These are phyloP conservation scores for Microcyclospora pomicola DNA, from an alignment of 2,329 filamentous ascomycete species.

Conservation along the genomic window DNA sequence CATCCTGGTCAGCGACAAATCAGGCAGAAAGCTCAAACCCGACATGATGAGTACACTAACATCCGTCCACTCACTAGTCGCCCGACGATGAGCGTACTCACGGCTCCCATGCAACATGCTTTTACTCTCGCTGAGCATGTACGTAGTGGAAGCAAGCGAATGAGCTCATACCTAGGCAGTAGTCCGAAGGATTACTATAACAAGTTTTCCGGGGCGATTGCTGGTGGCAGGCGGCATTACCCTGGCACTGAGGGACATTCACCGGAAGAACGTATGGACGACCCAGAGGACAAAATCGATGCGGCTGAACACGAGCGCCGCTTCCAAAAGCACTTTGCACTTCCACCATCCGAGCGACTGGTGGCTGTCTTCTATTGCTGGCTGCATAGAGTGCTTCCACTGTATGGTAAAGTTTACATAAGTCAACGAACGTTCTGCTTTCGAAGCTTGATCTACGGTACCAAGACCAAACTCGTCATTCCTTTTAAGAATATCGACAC, in stretches of 20 bases:
- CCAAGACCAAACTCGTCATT: constrained; percentile 79
- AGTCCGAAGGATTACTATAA: constrained; percentile 95
- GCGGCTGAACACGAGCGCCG: constrained; percentile 45
- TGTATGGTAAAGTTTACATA: constrained; percentile 95
- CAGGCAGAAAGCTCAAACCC: too few species aligned
- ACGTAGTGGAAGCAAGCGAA: constrained; percentile 61
- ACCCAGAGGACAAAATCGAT: constrained; percentile 43
- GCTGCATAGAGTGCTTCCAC: constrained; percentile 73
- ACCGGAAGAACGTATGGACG: constrained; percentile 49
- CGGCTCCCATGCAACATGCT: constrained; percentile 53
- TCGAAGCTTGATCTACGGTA: constrained; percentile 76
- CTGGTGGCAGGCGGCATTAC: constrained; percentile 81
- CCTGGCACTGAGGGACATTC: constrained; percentile 52
- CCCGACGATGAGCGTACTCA: constrained; percentile 4
- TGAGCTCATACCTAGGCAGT: constrained; percentile 53
- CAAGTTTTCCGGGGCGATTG: constrained; percentile 95
- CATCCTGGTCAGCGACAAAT: too few species aligned
- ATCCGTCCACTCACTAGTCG: neutral
- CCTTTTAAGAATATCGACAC: constrained; percentile 87
- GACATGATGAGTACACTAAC: too few species aligned
- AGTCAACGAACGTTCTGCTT: constrained; percentile 83
- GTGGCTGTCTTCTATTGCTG: constrained; percentile 87
- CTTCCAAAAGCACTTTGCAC: constrained; percentile 78
- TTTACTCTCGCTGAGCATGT: constrained; percentile 73
- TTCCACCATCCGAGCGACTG: constrained; percentile 71